phyloP scores from a whole-genome alignment of 441 rosid species.

The Kokia cookei region DNA sequence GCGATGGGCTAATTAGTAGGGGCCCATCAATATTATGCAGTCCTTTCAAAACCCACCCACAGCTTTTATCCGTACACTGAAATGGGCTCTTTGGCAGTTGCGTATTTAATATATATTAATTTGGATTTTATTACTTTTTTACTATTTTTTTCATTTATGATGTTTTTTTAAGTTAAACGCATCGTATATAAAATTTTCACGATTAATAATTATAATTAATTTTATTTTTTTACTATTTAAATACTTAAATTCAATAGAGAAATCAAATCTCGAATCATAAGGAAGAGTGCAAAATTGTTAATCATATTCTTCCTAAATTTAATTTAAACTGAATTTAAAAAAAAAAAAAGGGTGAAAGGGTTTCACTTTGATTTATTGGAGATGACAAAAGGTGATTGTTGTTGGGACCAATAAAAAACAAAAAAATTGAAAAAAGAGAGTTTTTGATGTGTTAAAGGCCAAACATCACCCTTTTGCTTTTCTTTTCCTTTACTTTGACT shows the following conservation, averaged over 20 bases:
- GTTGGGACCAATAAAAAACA: conserved; percentile 25
- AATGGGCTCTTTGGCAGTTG: neutral
- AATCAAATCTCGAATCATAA: too few species aligned
- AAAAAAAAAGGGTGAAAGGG: neutral
- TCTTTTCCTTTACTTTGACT: neutral
- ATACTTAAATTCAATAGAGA: too few species aligned
- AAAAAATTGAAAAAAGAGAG: neutral
- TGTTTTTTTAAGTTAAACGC: too few species aligned
- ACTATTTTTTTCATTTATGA: too few species aligned
- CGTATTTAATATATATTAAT: neutral
- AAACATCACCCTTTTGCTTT: neutral
- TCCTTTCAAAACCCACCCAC: neutral
- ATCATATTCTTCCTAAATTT: too few species aligned
- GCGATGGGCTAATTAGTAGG: neutral
- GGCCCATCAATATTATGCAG: neutral
- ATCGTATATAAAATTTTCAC: too few species aligned
- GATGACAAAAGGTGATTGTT: conserved; percentile 39
- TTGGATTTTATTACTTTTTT: neutral
- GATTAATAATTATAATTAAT: too few species aligned
- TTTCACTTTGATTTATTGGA: conserved; percentile 36
- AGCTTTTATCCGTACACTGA: neutral
- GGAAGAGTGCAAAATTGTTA: too few species aligned
- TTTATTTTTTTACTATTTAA: too few species aligned
- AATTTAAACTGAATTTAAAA: neutral
- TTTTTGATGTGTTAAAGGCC: neutral